Percentiles rank a stretch among this genome's conserved stretches.
Evolutionary conservation across 305 asterid species (phyloP).

Genomic region (Striga hermonthica): DNA sequence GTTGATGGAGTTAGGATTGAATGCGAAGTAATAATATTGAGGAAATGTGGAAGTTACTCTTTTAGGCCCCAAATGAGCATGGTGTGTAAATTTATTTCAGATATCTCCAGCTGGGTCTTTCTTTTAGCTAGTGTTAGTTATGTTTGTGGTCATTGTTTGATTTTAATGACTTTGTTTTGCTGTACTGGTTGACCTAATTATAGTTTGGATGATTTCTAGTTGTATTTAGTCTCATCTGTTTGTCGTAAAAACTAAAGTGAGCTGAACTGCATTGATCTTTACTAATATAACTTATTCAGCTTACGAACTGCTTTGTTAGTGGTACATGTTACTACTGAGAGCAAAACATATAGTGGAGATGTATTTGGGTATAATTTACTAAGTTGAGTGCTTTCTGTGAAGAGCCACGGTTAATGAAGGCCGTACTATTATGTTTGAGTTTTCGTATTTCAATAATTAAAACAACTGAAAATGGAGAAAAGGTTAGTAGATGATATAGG

Average conservation of each 20-base stretch:
- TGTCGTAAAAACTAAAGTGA: background rate
- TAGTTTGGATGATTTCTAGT: background rate
- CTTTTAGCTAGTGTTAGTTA: constrained; percentile 1
- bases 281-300: constrained; percentile 3
- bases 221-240: background rate
- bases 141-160: constrained; percentile 6
- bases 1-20: constrained; percentile 12
- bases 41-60: background rate
- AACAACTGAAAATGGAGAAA: constrained; percentile 1
- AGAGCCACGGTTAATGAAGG: constrained; percentile 4
- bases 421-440: background rate
- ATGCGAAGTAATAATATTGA: background rate
- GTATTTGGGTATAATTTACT: constrained; percentile 4
- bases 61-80: background rate
- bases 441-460: background rate
- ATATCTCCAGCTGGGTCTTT: background rate
- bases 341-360: constrained; percentile 3
- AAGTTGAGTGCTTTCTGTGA: constrained; percentile 1
- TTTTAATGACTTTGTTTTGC: background rate
- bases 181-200: background rate
- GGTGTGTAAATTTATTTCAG: constrained; percentile 4
- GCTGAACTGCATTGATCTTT: constrained; percentile 1
- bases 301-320: background rate
- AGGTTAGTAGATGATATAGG: background rate
- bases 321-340: constrained; percentile 4